Conservation (phyloP, 768 basidiomycete species). For the Podaxis sp. region DNA sequence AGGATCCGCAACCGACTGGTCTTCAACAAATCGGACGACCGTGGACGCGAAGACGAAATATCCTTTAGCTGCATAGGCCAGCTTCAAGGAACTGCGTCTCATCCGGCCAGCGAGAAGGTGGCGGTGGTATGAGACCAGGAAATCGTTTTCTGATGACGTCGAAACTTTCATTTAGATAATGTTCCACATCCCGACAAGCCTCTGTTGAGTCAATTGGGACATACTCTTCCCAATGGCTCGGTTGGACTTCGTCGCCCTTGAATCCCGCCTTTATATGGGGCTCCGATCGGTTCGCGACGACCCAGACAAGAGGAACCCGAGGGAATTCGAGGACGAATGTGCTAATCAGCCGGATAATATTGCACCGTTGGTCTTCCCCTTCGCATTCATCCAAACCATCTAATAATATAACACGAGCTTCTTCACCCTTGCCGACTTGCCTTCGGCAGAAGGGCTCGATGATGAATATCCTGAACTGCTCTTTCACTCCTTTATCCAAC, state of each 20-base stretch:
- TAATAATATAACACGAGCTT: background rate
- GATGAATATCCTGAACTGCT: background rate
- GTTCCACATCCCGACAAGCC: background rate
- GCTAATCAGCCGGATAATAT: background rate
- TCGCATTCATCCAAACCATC: background rate
- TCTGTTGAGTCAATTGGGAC: background rate
- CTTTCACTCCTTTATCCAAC: background rate
- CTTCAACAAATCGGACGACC: background rate
- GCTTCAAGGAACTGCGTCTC: background rate
- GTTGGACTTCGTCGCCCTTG: background rate
- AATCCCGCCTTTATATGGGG: background rate
- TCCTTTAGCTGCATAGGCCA: background rate
- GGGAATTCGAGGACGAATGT: background rate
- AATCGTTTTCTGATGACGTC: background rate
- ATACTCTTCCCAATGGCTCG: background rate
- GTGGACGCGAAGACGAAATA: background rate
- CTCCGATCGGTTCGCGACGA: background rate
- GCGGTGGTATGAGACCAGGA: background rate
- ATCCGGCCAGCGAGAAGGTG: background rate
- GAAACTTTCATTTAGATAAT: background rate
- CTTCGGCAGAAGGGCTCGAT: background rate
- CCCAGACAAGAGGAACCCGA: background rate
- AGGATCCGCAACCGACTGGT: background rate
- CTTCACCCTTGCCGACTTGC: background rate
- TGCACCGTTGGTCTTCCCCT: background rate